phyloP scores from a whole-genome alignment of 2,329 filamentous ascomycete species.

The Penicillium sp. region DNA sequence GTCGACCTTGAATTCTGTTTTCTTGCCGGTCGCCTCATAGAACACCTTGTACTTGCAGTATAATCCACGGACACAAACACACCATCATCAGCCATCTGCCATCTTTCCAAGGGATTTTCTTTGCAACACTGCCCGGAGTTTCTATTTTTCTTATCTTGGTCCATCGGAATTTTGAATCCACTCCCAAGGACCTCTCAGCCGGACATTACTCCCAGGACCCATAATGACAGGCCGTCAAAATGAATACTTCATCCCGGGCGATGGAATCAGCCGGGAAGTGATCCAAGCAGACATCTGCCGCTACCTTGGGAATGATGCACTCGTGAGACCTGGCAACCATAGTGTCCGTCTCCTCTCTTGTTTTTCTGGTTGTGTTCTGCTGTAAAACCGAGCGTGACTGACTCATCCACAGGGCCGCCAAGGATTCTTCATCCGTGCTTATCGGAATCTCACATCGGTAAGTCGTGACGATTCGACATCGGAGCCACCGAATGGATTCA shows the following conservation, averaged over 20 bases:
- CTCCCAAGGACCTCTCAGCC: constrained; percentile 21
- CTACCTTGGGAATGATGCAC: constrained; percentile 79
- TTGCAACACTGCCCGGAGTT: constrained; percentile 15
- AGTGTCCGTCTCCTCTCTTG: constrained; percentile 58
- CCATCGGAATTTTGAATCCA: constrained; percentile 24
- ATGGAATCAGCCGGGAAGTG: constrained; percentile 81
- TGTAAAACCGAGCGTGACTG: constrained; percentile 26
- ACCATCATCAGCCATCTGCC: constrained; percentile 15
- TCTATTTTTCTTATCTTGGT: constrained; percentile 26
- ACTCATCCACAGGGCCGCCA: constrained; percentile 59
- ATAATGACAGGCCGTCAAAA: constrained; percentile 58
- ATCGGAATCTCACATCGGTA: constrained; percentile 77
- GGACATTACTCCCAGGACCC: constrained; percentile 7
- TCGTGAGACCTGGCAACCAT: constrained; percentile 73
- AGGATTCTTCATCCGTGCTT: constrained; percentile 77
- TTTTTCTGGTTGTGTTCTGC: constrained; percentile 10
- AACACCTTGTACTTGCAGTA: constrained; percentile 27
- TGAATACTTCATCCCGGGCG: constrained; percentile 77
- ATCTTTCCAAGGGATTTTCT: constrained; percentile 10
- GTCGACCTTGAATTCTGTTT: constrained; percentile 13
- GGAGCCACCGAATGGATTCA: not conserved
- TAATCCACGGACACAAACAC: constrained; percentile 16
- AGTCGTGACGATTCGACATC: constrained; percentile 35
- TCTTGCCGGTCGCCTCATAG: constrained; percentile 16
- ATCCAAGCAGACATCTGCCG: constrained; percentile 84